phyloP scores from a whole-genome alignment of 1,139 yeast species.

The Geotrichum histeridarum region DNA sequence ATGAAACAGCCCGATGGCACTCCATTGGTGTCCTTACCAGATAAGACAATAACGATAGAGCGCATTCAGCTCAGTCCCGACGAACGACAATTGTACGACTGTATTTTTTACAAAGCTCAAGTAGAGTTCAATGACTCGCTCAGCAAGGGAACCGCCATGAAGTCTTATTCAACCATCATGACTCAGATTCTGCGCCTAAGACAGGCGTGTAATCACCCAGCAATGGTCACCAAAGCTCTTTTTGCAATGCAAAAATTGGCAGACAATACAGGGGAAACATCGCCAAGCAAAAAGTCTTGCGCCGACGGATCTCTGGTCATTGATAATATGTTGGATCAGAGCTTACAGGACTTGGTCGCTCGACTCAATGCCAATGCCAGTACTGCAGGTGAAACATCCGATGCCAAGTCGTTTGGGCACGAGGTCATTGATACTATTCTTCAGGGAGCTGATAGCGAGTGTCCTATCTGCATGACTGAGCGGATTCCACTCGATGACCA shows the following conservation, averaged over 20 bases:
- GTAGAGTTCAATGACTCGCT: slow-evolving; percentile 60
- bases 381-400: slow-evolving; percentile 21
- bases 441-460: slow-evolving; percentile 55
- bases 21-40: slow-evolving; percentile 71
- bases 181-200: slow-evolving; percentile 79
- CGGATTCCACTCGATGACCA: slow-evolving; percentile 51
- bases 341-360: slow-evolving; percentile 27
- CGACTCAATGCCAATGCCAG: slow-evolving; percentile 22
- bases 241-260: slow-evolving; percentile 23
- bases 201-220: slow-evolving; percentile 84
- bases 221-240: slow-evolving; percentile 47
- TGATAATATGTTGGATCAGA: slow-evolving; percentile 23
- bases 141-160: slow-evolving; percentile 62
- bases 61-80: slow-evolving; percentile 59
- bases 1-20: slow-evolving; percentile 74
- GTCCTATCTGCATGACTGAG: slow-evolving; percentile 75
- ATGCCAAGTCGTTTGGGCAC: slow-evolving; percentile 33
- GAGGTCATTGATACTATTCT: slow-evolving; percentile 38
- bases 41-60: slow-evolving; percentile 66
- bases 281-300: background rate
- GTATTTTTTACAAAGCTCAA: slow-evolving; percentile 66
- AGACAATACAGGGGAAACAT: background rate
- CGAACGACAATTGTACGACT: slow-evolving; percentile 63
- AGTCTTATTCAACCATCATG: slow-evolving; percentile 70
- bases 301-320: background rate